Conservation (phyloP, 176 grass and related monocot genomes). For the Alopecurus myosuroides region DNA sequence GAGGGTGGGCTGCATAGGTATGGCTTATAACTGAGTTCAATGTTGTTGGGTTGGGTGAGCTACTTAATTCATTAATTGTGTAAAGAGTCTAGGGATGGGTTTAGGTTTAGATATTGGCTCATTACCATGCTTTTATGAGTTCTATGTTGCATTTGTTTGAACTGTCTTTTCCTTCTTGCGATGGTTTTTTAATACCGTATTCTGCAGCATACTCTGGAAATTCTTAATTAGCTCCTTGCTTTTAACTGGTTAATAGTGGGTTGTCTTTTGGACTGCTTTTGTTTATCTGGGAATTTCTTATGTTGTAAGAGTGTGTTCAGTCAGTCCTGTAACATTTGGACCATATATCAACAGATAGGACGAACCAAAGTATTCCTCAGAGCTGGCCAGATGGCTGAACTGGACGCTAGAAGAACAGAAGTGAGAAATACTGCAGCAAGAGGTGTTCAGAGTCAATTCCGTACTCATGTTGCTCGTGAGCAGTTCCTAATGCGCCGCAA, state of each 20-base stretch:
- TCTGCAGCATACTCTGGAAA: conserved; percentile 6
- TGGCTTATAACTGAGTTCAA: conserved; percentile 15
- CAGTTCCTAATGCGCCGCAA: conserved; percentile 62
- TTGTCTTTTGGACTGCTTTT: conserved; percentile 19
- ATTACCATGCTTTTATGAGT: neutral
- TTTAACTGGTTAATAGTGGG: conserved; percentile 12
- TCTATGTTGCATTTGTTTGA: conserved; percentile 4
- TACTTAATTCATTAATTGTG: conserved; percentile 12
- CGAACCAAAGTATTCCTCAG: conserved; percentile 92
- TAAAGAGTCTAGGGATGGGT: conserved; percentile 8
- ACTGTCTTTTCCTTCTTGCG: conserved; percentile 13
- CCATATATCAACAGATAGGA: conserved; percentile 64
- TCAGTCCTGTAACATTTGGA: conserved; percentile 3
- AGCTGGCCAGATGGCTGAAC: conserved; percentile 98
- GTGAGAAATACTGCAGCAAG: conserved; percentile 73
- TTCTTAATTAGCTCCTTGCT: conserved; percentile 7
- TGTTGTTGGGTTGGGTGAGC: neutral
- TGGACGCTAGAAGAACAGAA: conserved; percentile 96
- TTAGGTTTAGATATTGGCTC: neutral
- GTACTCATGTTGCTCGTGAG: conserved; percentile 72
- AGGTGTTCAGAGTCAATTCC: conserved; percentile 73
- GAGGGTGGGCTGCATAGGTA: conserved; percentile 8
- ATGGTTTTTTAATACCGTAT: conserved; percentile 2
- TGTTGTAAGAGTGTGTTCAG: conserved; percentile 1
- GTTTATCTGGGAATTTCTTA: conserved; percentile 21